Evolutionary conservation across 495 filamentous ascomycete genomes (phyloP), one percentile per base, ranked within the genome.

Genomic region (Penicillium odoratum): DNA sequence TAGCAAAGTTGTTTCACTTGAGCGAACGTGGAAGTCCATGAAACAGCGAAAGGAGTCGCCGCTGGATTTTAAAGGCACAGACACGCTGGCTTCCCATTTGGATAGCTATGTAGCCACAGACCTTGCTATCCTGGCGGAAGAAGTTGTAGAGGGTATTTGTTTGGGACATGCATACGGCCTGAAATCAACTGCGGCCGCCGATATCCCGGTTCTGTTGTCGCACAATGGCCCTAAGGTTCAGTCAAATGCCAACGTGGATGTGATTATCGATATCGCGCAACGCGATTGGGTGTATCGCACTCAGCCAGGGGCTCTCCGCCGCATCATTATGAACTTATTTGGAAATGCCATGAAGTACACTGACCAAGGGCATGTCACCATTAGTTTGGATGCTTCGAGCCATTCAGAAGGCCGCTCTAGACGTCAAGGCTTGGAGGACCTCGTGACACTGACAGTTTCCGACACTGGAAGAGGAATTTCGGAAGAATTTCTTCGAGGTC

Each of bases 281-380:
- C 77, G 83, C 42, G 69, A 81, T 54, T 91, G 85, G 76, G 56
- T 81, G 11, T 91, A 89, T 68, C 75, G 75, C 5, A 84, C 85
- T 0, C 87, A 92, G 42, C 87, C 88, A 0, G 89, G 89, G 5
- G 89, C 88, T 3, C 70, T 91, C 40, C 81, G 87, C 16, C 83
- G 91, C 3, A 82, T 92, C 43, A 81, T 94, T 33, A 90, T 92
- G 87, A 93, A 95, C 61, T 59, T 93, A 2, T 86, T 91, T 53
- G 88, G 91, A 16, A 95, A 95, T 68, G 84, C 91, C 0, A 80
- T 93, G 62, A 95, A 95, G 61, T 93, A 91, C 61, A 92, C 87
- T 6, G 77, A 77, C 7, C 69, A 76, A 2, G 91, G 91, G 5
- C 84, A 76, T 51, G 87, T 95, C 31, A 78, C 79, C 5, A 70